Percentiles rank a stretch among this genome's conserved stretches.
Conservation (phyloP, 805 yeast genomes). For the Candida broadrunensis region DNA sequence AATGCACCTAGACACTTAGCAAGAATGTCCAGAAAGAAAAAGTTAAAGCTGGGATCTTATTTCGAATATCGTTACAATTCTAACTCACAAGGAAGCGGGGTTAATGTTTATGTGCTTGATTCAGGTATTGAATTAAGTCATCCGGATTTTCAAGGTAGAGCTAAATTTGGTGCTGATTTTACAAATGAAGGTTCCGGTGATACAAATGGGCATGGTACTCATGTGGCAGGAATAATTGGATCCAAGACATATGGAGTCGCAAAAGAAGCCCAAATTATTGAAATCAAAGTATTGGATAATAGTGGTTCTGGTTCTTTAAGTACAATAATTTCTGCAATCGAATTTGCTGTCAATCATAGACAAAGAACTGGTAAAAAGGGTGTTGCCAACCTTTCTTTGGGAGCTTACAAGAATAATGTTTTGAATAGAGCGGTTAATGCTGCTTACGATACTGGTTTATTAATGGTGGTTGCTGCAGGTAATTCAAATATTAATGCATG, state of each 20-base stretch:
- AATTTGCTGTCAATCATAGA: conserved; percentile 64
- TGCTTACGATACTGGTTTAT: conserved; percentile 68
- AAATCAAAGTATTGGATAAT: conserved; percentile 69
- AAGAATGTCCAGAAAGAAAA: conserved; percentile 52
- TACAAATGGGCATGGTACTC: conserved; percentile 56
- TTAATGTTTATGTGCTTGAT: conserved; percentile 78
- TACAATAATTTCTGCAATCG: conserved; percentile 63
- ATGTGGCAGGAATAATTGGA: conserved; percentile 54
- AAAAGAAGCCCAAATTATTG: conserved; percentile 56
- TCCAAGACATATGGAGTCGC: conserved; percentile 53
- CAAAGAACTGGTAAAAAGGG: conserved; percentile 33
- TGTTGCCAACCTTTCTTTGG: conserved; percentile 78
- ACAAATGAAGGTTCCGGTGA: conserved; percentile 58
- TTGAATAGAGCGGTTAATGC: conserved; percentile 75
- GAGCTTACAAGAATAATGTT: conserved; percentile 64
- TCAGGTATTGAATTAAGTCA: conserved; percentile 69
- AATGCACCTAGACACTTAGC: conserved; percentile 66
- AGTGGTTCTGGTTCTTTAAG: conserved; percentile 71
- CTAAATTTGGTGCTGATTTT: conserved; percentile 56
- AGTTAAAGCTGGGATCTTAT: conserved; percentile 10
- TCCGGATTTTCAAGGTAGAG: conserved; percentile 65
- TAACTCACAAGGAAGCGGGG: conserved; percentile 50
- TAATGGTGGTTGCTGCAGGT: conserved; percentile 84
- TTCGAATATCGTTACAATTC: conserved; percentile 49
- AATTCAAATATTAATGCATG: conserved; percentile 79